Percentiles rank a stretch among this genome's conserved stretches.
Conservation (phyloP, 2,329 filamentous ascomycete genomes). For the Aspergillus novofumigatus region DNA sequence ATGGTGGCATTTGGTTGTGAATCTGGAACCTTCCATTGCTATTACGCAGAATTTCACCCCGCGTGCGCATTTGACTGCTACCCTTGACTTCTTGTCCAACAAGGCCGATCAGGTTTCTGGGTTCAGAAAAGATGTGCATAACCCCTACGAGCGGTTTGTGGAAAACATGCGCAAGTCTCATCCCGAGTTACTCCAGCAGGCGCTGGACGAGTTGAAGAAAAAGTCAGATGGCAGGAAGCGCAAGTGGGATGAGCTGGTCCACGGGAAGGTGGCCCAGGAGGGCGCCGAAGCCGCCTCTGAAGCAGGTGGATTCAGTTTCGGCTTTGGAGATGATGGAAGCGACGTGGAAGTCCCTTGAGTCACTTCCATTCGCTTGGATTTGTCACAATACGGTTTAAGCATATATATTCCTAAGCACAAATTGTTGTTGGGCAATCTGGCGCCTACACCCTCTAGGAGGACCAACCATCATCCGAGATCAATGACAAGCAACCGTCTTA, state of each 20-base stretch:
- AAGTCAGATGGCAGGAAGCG: conserved; percentile 65
- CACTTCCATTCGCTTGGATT: background rate
- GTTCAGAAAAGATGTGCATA: conserved; percentile 66
- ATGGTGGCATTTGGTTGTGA: conserved; percentile 96
- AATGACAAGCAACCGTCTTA: conserved; percentile 92
- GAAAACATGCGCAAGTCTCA: conserved; percentile 60
- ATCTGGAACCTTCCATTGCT: conserved; percentile 77
- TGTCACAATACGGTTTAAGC: background rate
- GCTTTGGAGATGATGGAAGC: conserved; percentile 56
- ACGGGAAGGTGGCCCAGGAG: conserved; percentile 44
- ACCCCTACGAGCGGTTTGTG: conserved; percentile 73
- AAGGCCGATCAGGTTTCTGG: conserved; percentile 84
- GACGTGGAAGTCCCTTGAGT: conserved; percentile 47
- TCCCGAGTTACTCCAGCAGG: conserved; percentile 64
- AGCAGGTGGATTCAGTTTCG: conserved; percentile 58
- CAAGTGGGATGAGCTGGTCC: conserved; percentile 79
- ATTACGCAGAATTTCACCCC: conserved; percentile 96
- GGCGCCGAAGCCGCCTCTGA: conserved; percentile 17
- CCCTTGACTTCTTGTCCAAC: conserved; percentile 74
- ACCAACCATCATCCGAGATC: conserved; percentile 5
- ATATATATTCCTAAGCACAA: background rate
- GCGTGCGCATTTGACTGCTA: conserved; percentile 64
- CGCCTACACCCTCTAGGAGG: background rate
- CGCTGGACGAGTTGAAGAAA: conserved; percentile 61
- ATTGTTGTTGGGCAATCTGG: background rate